phyloP scores from a whole-genome alignment of 441 rosid genomes.

The Metrosideros polymorpha region DNA sequence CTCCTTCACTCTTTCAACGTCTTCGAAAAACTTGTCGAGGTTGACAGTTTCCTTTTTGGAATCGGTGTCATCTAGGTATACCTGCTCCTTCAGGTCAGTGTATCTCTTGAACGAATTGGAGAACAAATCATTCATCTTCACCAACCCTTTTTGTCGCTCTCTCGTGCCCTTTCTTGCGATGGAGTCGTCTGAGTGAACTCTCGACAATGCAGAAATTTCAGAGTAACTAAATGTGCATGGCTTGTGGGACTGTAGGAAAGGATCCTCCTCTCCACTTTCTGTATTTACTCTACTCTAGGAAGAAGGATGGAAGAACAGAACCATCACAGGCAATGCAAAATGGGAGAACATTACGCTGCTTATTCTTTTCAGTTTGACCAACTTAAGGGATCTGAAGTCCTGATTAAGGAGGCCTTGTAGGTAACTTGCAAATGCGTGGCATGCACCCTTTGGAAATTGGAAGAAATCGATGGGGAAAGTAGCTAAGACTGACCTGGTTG shows the following conservation, averaged over 20 bases:
- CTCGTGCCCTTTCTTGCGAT: neutral
- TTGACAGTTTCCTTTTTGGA: conserved; percentile 48
- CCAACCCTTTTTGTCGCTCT: neutral
- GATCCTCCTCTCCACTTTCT: conserved; percentile 2
- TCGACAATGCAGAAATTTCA: neutral
- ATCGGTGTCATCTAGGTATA: conserved; percentile 51
- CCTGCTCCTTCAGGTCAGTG: conserved; percentile 58
- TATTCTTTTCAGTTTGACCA: neutral
- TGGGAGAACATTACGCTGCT: neutral
- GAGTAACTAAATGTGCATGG: neutral
- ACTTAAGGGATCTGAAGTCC: neutral
- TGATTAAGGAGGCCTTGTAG: neutral
- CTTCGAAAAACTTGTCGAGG: conserved; percentile 79
- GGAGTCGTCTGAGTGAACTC: neutral
- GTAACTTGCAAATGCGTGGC: neutral
- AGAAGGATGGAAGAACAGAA: conserved; percentile 13
- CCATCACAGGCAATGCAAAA: conserved; percentile 5
- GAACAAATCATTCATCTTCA: conserved; percentile 80
- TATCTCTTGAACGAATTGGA: conserved; percentile 77
- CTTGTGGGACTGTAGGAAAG: neutral
- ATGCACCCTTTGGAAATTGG: neutral
- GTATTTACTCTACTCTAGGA: neutral
- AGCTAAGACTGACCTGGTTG: neutral
- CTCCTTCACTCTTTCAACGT: conserved; percentile 67
- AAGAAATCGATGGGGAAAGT: neutral